These are phyloP conservation scores for Blepharisma undulans DNA, from an alignment of 169 alveolate species.

Conservation along the genomic window DNA sequence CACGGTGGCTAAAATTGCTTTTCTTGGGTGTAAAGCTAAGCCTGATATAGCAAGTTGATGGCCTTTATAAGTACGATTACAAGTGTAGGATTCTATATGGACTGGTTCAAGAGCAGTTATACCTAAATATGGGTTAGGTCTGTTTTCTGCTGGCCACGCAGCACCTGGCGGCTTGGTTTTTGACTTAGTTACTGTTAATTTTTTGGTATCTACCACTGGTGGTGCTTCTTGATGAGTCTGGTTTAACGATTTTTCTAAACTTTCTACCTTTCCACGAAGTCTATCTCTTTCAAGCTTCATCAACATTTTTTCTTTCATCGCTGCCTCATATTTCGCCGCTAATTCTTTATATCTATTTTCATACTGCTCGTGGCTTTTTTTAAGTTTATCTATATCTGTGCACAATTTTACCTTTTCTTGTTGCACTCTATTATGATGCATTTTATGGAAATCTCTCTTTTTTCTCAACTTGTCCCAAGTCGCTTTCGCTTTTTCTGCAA, in stretches of 20 bases:
- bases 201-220: constrained; percentile 58
- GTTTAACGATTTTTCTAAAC: constrained; percentile 57
- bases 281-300: constrained; percentile 88
- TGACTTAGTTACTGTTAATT: constrained; percentile 30
- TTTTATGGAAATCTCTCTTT: constrained; percentile 90
- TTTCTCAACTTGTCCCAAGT: constrained; percentile 88
- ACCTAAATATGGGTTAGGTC: constrained; percentile 71
- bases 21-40: constrained; percentile 89
- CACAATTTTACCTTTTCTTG: constrained; percentile 83
- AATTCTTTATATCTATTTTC: constrained; percentile 86
- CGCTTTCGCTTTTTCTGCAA: constrained; percentile 86
- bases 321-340: constrained; percentile 82
- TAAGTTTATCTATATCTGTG: constrained; percentile 82
- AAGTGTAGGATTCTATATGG: not conserved
- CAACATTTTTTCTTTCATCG: constrained; percentile 88
- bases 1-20: constrained; percentile 90
- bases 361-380: constrained; percentile 85
- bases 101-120: constrained; percentile 14
- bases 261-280: constrained; percentile 74
- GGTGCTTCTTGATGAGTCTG: constrained; percentile 52
- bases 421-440: constrained; percentile 87
- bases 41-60: constrained; percentile 88
- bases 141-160: constrained; percentile 73
- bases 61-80: constrained; percentile 77
- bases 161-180: constrained; percentile 43